Evolutionary conservation across 768 basidiomycete species (phyloP).

Genomic region (Rhodotorula graminis): DNA sequence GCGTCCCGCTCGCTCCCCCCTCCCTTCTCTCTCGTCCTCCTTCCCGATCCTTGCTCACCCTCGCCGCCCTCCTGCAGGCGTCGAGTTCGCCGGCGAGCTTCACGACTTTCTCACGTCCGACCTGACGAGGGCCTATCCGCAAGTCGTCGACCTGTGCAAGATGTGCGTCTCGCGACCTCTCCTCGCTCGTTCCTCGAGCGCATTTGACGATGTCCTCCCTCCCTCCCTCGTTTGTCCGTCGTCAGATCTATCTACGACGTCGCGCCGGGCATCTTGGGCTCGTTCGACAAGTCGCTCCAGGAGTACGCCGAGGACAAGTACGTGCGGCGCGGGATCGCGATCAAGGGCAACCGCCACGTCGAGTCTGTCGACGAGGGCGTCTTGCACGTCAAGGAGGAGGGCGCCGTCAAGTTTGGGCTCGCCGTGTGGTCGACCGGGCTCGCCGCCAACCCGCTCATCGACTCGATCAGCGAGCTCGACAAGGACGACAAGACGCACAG

Average conservation of each 20-base stretch:
- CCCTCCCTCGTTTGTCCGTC: too few relatives aligned
- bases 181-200: not conserved
- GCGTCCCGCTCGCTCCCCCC: not conserved
- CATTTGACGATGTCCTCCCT: too few relatives aligned
- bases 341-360: slow-evolving; percentile 69
- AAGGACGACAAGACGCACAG: slow-evolving; percentile 45
- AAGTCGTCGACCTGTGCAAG: slow-evolving; percentile 59
- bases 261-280: slow-evolving; percentile 67
- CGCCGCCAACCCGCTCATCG: slow-evolving; percentile 71
- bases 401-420: slow-evolving; percentile 68
- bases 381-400: slow-evolving; percentile 49
- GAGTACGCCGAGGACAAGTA: slow-evolving; percentile 57
- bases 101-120: slow-evolving; percentile 71
- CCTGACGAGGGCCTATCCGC: slow-evolving; percentile 59
- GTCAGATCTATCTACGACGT: slow-evolving; percentile 66
- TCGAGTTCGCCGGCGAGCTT: slow-evolving; percentile 78
- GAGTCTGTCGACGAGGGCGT: slow-evolving; percentile 55
- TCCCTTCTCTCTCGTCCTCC: not conserved
- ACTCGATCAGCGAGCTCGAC: slow-evolving; percentile 58
- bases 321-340: slow-evolving; percentile 66
- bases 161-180: too few relatives aligned
- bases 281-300: slow-evolving; percentile 64
- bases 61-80: slow-evolving; percentile 56
- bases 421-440: slow-evolving; percentile 85
- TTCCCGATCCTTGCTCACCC: too few relatives aligned